These are phyloP conservation scores for Poa annua DNA, from an alignment of 176 grass and related monocot genomes.

Conservation along the genomic window DNA sequence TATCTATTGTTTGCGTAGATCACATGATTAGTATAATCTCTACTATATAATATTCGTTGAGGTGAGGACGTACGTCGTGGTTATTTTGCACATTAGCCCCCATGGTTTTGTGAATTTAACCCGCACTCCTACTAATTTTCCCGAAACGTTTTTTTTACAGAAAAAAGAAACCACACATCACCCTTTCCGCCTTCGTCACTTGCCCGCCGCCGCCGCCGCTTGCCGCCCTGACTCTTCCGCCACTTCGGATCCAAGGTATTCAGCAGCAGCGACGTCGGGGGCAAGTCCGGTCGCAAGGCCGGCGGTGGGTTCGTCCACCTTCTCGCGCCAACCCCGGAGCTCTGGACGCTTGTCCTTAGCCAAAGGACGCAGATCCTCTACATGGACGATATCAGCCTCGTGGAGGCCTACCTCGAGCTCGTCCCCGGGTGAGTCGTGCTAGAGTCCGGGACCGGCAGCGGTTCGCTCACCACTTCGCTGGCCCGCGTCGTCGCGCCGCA, in stretches of 20 bases:
- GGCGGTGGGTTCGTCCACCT: slow-evolving; percentile 73
- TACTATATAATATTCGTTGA: too few relatives aligned
- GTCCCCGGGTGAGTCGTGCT: slow-evolving; percentile 74
- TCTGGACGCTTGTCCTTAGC: slow-evolving; percentile 92
- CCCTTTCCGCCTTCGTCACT: too few relatives aligned
- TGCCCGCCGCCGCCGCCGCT: too few relatives aligned
- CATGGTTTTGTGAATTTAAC: too few relatives aligned
- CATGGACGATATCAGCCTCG: slow-evolving; percentile 83
- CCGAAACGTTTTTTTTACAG: too few relatives aligned
- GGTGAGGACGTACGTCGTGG: too few relatives aligned
- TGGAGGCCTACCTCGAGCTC: slow-evolving; percentile 82
- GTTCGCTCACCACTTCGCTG: slow-evolving; percentile 78
- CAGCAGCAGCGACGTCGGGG: slow-evolving; percentile 32
- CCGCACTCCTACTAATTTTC: too few relatives aligned
- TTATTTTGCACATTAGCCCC: too few relatives aligned
- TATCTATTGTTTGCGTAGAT: too few relatives aligned
- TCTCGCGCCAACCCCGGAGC: slow-evolving; percentile 74
- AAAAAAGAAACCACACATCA: too few relatives aligned
- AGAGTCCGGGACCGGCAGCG: slow-evolving; percentile 84
- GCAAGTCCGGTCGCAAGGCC: not conserved
- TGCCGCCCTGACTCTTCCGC: slow-evolving; percentile 76
- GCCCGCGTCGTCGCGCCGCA: slow-evolving; percentile 70
- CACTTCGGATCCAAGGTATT: slow-evolving; percentile 84
- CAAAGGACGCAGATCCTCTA: slow-evolving; percentile 95
- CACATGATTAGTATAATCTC: too few relatives aligned